Conservation (phyloP, 139 green algal genomes). For the Coccomyxa sp. region DNA sequence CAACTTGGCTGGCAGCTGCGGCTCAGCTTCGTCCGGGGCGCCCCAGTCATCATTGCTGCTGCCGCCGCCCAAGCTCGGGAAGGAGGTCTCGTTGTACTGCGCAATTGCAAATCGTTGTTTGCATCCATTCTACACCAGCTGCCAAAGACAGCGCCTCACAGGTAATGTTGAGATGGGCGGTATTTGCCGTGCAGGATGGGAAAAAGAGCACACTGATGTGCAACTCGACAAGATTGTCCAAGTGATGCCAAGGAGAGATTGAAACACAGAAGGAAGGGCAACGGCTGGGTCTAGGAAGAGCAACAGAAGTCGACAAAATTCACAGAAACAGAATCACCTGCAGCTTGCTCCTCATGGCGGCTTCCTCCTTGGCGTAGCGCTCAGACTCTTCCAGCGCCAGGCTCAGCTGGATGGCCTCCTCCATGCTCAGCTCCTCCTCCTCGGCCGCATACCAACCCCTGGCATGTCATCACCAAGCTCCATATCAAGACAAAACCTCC, state of each 20-base stretch:
- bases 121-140: not conserved
- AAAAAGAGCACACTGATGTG: not conserved
- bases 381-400: constrained; percentile 7
- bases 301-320: not conserved
- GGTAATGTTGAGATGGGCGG: not conserved
- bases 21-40: no score
- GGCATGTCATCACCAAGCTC: not conserved
- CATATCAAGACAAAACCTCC: not conserved
- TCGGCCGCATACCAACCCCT: not conserved
- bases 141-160: not conserved
- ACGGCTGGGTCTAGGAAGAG: not conserved
- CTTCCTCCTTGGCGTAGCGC: not conserved
- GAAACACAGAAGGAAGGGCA: not conserved
- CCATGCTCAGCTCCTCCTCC: not conserved
- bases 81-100: not conserved
- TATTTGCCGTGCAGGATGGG: not conserved
- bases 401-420: constrained; percentile 8
- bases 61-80: not conserved
- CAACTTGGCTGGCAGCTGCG: no score
- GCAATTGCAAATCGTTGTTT: not conserved
- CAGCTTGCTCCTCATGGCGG: not conserved
- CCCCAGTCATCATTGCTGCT: not conserved
- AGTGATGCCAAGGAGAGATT: not conserved
- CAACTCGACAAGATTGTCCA: not conserved
- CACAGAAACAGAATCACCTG: not conserved